Evolutionary conservation across 495 filamentous ascomycete species (phyloP).

Genomic region (Cetradonia linearis): DNA sequence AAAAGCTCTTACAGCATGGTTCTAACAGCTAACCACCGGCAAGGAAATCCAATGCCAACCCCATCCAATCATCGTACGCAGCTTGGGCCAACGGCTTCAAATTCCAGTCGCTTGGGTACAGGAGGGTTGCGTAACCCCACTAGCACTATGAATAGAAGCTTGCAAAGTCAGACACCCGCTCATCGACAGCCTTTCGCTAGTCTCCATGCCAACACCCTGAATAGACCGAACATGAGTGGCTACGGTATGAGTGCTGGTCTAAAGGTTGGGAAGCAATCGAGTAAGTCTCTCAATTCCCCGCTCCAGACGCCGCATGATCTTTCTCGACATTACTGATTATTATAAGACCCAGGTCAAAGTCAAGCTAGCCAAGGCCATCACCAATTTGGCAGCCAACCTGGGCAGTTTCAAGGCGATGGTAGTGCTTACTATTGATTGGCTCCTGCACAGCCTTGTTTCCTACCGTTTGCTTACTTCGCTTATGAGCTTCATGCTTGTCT

Average conservation of each 20-base stretch:
- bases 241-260: conserved; percentile 42
- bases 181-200: conserved; percentile 28
- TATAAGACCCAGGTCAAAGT: neutral
- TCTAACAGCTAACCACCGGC: neutral
- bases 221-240: conserved; percentile 25
- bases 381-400: neutral
- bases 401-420: neutral
- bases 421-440: conserved; percentile 8
- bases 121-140: conserved; percentile 12
- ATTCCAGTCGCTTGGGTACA: conserved; percentile 5
- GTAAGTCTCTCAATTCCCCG: neutral
- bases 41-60: conserved; percentile 15
- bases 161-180: conserved; percentile 22
- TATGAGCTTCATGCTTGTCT: neutral
- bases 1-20: neutral
- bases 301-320: neutral
- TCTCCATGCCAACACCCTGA: conserved; percentile 26
- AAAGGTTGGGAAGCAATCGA: conserved; percentile 29
- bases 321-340: neutral
- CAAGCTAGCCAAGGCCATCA: neutral
- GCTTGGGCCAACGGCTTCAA: conserved; percentile 19
- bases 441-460: neutral
- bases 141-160: conserved; percentile 16
- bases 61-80: conserved; percentile 27
- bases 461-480: neutral